Conservation (phyloP, 768 basidiomycete genomes). For the Phlebiopsis flavidoalba region DNA sequence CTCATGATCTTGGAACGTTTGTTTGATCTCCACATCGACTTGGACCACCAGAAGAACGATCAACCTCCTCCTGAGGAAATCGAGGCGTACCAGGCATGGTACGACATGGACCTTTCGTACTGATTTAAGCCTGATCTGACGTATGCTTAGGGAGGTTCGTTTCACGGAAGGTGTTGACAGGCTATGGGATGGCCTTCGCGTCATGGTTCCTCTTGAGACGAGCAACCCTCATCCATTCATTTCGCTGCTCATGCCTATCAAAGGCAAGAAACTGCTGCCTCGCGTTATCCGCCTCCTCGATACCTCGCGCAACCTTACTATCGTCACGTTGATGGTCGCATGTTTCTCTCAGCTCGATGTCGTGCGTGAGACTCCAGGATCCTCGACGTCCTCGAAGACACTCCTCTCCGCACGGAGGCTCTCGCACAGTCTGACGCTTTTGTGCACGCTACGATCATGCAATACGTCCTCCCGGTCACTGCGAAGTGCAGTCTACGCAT, state of each 20-base stretch:
- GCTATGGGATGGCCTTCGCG: conserved; percentile 77
- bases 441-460: conserved; percentile 71
- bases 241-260: conserved; percentile 79
- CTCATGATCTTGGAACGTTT: conserved; percentile 76
- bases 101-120: conserved; percentile 14
- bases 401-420: conserved; percentile 56
- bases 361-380: conserved; percentile 68
- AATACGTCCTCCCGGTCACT: conserved; percentile 80
- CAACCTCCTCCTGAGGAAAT: conserved; percentile 48
- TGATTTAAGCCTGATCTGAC: not conserved
- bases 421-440: conserved; percentile 92
- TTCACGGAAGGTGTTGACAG: conserved; percentile 56
- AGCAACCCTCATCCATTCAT: conserved; percentile 97
- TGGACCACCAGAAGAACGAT: conserved; percentile 82
- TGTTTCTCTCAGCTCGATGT: conserved; percentile 95
- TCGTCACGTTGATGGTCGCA: conserved; percentile 88
- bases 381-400: conserved; percentile 64
- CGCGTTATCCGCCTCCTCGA: conserved; percentile 82
- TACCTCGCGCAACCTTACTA: conserved; percentile 73
- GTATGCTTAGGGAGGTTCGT: conserved; percentile 44
- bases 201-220: conserved; percentile 89
- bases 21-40: conserved; percentile 77
- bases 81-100: conserved; percentile 42
- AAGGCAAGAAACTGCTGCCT: conserved; percentile 91
- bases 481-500: conserved; percentile 75